Conservation (phyloP, 192 early-diverging fungal genomes). For the Coemansia sp. region DNA sequence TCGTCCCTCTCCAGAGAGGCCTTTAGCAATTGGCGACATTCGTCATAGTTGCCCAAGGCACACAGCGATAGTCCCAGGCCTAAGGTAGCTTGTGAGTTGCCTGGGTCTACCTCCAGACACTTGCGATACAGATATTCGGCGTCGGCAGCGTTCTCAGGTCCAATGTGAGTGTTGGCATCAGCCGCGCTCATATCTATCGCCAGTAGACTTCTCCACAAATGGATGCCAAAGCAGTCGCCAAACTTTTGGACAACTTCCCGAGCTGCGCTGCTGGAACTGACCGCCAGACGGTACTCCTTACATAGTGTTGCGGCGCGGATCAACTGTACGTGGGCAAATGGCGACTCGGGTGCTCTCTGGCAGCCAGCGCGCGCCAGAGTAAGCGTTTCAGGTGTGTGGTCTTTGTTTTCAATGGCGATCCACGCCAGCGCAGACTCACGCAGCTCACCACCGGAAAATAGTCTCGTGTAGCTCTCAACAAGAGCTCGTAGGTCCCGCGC, state of each 20-base stretch:
- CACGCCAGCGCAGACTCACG: slow-evolving; percentile 16
- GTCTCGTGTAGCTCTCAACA: slow-evolving; percentile 9
- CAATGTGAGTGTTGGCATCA: slow-evolving; percentile 63
- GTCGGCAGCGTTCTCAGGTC: slow-evolving; percentile 59
- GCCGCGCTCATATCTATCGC: slow-evolving; percentile 67
- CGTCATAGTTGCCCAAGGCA: slow-evolving; percentile 58
- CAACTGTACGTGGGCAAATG: slow-evolving; percentile 39
- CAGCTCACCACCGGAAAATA: slow-evolving; percentile 25
- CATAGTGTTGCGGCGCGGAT: slow-evolving; percentile 13
- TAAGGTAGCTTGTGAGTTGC: slow-evolving; percentile 55
- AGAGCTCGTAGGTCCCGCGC: slow-evolving; percentile 6
- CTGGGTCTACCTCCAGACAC: slow-evolving; percentile 52
- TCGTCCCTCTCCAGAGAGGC: slow-evolving; percentile 51
- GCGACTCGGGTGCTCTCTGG: slow-evolving; percentile 28
- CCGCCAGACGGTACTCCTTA: slow-evolving; percentile 17
- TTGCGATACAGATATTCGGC: slow-evolving; percentile 62
- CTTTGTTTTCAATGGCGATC: slow-evolving; percentile 10
- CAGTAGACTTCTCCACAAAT: slow-evolving; percentile 46
- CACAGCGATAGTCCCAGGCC: slow-evolving; percentile 60
- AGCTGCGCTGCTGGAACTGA: slow-evolving; percentile 24
- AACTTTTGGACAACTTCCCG: slow-evolving; percentile 20
- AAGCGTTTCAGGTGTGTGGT: neutral
- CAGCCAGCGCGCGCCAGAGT: slow-evolving; percentile 24
- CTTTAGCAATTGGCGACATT: slow-evolving; percentile 64
- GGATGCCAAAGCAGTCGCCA: slow-evolving; percentile 7